A percentile compares a stretch with the other conserved stretches of the same genome.
phyloP scores from a whole-genome alignment of 768 basidiomycete species.

The Tulasnella sp. region DNA sequence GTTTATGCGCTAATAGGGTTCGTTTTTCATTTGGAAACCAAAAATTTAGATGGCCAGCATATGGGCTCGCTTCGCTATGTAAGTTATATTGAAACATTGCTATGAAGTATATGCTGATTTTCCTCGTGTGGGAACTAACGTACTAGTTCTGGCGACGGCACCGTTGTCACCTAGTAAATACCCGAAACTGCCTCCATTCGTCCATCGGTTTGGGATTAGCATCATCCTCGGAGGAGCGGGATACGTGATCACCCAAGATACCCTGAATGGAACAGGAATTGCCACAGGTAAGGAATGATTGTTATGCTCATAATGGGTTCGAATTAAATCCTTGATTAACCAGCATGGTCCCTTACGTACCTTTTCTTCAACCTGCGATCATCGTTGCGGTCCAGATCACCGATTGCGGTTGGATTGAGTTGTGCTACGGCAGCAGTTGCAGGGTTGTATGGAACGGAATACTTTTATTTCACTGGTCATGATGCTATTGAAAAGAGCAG shows the following conservation, averaged over 20 bases:
- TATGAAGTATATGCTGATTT: too few relatives aligned
- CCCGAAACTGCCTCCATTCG: slow-evolving; percentile 31
- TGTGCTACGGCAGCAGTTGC: slow-evolving; percentile 23
- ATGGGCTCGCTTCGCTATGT: too few relatives aligned
- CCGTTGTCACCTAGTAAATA: slow-evolving; percentile 3
- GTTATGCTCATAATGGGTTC: not conserved
- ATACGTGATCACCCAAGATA: slow-evolving; percentile 33
- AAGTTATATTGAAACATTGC: too few relatives aligned
- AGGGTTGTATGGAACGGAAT: slow-evolving; percentile 22
- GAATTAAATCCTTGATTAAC: not conserved
- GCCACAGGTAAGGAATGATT: slow-evolving; percentile 25
- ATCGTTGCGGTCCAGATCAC: slow-evolving; percentile 26
- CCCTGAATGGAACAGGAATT: slow-evolving; percentile 35
- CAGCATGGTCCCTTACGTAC: slow-evolving; percentile 38
- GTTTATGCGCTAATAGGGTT: too few relatives aligned
- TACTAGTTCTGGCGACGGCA: slow-evolving; percentile 13
- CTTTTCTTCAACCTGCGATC: slow-evolving; percentile 30
- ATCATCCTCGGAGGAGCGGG: slow-evolving; percentile 34
- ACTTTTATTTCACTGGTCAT: not conserved
- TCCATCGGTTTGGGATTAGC: slow-evolving; percentile 34
- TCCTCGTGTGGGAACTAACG: too few relatives aligned
- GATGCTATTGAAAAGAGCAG: not conserved
- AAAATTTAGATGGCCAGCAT: too few relatives aligned
- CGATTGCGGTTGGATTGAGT: slow-evolving; percentile 27
- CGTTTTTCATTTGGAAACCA: too few relatives aligned